Evolutionary conservation across 805 yeast species (phyloP).

Genomic region (Candida loeiensis): DNA sequence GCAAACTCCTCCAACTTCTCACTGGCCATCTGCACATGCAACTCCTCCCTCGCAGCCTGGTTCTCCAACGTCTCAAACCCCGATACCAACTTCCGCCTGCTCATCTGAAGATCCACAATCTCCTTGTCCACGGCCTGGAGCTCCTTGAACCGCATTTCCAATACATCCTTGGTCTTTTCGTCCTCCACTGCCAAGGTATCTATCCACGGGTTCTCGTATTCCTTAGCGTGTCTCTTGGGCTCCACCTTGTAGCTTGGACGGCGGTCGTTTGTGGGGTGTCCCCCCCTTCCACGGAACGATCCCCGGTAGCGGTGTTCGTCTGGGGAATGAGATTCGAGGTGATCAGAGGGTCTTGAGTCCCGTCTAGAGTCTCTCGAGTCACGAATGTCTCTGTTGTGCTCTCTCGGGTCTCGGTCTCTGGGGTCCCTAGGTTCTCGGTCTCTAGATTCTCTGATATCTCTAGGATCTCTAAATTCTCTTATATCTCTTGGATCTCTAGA

Average conservation of each 20-base stretch:
- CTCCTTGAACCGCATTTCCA: slow-evolving; percentile 26
- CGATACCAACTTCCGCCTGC: slow-evolving; percentile 19
- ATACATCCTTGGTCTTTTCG: slow-evolving; percentile 19
- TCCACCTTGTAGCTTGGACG: not conserved
- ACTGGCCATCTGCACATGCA: slow-evolving; percentile 35
- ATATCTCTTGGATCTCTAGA: not conserved
- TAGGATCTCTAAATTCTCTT: slow-evolving; percentile 6
- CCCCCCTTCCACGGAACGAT: too few relatives aligned
- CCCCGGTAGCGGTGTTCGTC: too few relatives aligned
- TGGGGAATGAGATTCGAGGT: not conserved
- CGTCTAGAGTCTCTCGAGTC: too few relatives aligned
- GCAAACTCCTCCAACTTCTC: slow-evolving; percentile 52
- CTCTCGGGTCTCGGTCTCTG: not conserved
- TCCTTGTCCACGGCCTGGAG: slow-evolving; percentile 22
- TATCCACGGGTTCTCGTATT: slow-evolving; percentile 32
- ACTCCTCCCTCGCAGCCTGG: slow-evolving; percentile 29
- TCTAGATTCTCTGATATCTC: not conserved
- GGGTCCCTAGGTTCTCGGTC: not conserved
- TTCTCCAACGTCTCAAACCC: slow-evolving; percentile 17
- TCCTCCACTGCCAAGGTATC: slow-evolving; percentile 26
- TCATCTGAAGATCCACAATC: slow-evolving; percentile 24
- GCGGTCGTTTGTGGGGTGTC: too few relatives aligned
- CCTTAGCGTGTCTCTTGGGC: slow-evolving; percentile 1
- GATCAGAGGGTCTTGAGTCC: not conserved
- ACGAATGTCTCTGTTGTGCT: not conserved